Base-by-base conservation (phyloP, 2,329 filamentous ascomycete genomes). In the Sclerotinia sclerotiorum region DNA sequence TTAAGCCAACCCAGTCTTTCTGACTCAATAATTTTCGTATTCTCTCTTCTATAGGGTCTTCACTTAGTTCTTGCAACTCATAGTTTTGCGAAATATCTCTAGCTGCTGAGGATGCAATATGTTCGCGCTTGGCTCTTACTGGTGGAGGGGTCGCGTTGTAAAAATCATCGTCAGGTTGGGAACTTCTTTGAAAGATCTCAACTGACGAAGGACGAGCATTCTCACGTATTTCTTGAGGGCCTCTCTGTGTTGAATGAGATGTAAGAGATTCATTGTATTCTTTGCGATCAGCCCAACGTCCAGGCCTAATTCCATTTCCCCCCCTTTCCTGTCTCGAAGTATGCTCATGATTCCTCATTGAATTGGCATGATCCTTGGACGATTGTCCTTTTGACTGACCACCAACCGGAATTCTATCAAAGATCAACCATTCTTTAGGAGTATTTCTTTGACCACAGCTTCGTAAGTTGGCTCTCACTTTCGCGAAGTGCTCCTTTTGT, bases 401-500 rank as follows among this genome's bases (percentile, higher is more conserved):
- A 21, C 69, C 67, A 11, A 70, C 48, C 5, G 57, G 21, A 15
- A 71, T 62, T 8, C 55, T 69, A 63, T 71, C 70, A 64, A 75
- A 69, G 27, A 70, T 68, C 24, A 69, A 68, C 54, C 67, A 72
- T 56, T 74, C 75, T 17, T 57, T 60, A 7, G 80, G 78, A 21
- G 74, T 78, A 8, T 74, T 76, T 49, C 76, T 79, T 52, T 72
- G 68, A 3, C 58, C 10, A 72, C 72, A 74, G 67, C 69, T 77
- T 35, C 74, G 72, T 6, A 77, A 65, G 46, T 75, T 78, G 29
- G 77, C 78, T 54, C 80, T 79, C 48, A 78, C 79, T 68, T 79
- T 81, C 54, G 82, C 82, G 69, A 84, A 84, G 71, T 84, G 80
- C 61, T 82, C 78, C 71, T 80, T 83, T 70, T 84, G 82, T n/a